Base-by-base conservation (phyloP, 352 stramenopile genomes). In the Albugo candida region DNA sequence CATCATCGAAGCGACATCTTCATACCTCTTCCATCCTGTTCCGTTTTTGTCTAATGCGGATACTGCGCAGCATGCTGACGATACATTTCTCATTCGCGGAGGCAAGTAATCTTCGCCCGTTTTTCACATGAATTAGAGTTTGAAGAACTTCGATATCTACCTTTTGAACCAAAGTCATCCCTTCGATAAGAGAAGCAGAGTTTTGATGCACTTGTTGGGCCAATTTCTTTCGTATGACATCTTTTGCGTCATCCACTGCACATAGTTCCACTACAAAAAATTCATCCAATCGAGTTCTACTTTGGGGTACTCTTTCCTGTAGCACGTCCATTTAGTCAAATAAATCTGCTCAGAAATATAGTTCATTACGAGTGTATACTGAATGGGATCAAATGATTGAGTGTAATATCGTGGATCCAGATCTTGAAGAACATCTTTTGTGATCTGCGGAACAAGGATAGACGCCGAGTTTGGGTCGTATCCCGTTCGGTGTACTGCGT, bases 51-150 rank as follows among this genome's bases (percentile, higher is more conserved):
- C 8, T 31, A 10, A 31, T 31, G 8, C 24, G 24, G 24, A 31
- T 31, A 31, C 24, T 31, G 24, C 24, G 24, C 24, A 31, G 8
- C 24, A 31, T 31, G 24, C 24, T 31, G 3, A 31, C 24, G 24
- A 31, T 31, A 31, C 3, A 31, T 41, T 92, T 74, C 12, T 75
- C 65, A 48, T 83, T 88, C 12, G 68, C 64, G 10, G 64, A 79
- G 34, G 66, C 54, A 37, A 92, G 63, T 37, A 88, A 55, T 10
- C 76, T 67, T 1, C 79, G 64, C 11, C 74, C 79, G 21, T 92
- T 92, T 20, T 89, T 92, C 38, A 92, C 79, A 48, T 92, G 79
- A 36, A 92, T 89, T 48, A 88, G 73, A 17, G 79, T 77, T 36
- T 73, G 67, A 41, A 86, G 65, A 24, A 92, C 60, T 50, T 92